A percentile compares a stretch with the other conserved stretches of the same genome.
Conservation (phyloP, 2,329 filamentous ascomycete species). For the Paecilomyces niveus region DNA sequence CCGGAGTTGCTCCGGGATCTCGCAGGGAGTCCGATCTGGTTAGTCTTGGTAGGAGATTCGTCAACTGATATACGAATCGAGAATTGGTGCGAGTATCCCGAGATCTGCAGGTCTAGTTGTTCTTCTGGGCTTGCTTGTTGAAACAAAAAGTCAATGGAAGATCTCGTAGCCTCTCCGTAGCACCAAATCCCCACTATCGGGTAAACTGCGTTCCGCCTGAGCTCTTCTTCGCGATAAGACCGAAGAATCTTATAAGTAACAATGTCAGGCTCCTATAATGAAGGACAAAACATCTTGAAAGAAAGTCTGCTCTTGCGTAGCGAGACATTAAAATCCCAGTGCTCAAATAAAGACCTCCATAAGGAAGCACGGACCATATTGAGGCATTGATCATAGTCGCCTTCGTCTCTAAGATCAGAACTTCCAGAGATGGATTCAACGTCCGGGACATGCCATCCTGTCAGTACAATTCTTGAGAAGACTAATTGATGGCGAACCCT, state of each 20-base stretch:
- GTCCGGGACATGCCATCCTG: not conserved
- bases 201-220: not conserved
- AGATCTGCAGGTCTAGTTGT: not conserved
- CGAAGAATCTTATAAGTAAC: not conserved
- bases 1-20: conserved; percentile 8
- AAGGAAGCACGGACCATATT: not conserved
- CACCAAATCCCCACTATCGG: not conserved
- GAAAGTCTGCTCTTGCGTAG: not conserved
- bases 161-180: not conserved
- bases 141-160: not conserved
- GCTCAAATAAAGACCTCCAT: not conserved
- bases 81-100: not conserved
- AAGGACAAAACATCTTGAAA: not conserved
- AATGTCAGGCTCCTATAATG: not conserved
- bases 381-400: not conserved
- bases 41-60: not conserved
- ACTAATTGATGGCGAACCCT: not conserved
- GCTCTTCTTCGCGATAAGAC: not conserved
- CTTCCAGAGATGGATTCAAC: not conserved
- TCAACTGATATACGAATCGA: not conserved
- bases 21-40: not conserved
- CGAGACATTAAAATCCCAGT: not conserved
- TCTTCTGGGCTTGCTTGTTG: not conserved
- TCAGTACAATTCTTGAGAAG: not conserved
- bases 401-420: not conserved